Evolutionary conservation across 2,329 filamentous ascomycete genomes (phyloP), one percentile per base, ranked within the genome.

Genomic region (Arthroderma sp.): DNA sequence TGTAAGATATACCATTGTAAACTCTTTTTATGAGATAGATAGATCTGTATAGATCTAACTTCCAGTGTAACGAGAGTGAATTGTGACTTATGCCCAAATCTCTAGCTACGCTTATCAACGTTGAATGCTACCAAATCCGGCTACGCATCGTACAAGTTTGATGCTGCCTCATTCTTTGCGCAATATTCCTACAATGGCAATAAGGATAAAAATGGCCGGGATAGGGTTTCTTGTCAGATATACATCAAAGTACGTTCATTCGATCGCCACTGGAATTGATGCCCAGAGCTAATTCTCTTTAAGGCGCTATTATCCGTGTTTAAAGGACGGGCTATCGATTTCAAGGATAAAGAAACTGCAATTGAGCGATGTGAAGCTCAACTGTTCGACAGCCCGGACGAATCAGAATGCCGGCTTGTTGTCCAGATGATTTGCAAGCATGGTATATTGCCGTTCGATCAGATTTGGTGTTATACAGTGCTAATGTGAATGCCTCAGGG

Each of bases 51-150:
- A 23, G 13, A 53, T 55, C 23, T 43, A 28, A 9, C n/a, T 55
- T 43, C 4, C 11, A 4, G 23, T 55, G 6, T 23, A 15, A 23
- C 21, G 25, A 13, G 13, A 6, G 11, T 25, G 21, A 47, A 23
- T 47, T 15, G 25, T 8, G 6, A 17, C n/a, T 8, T 43, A 47
- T 47, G 23, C 5, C 21, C 9, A 13, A 13, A 35, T 25, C n/a
- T 37, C 33, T 59, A 82, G 82, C 77, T 85, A 60, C 78, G 80
- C 2, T 69, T 85, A 33, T 83, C 80, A 56, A 77, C 80, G 44
- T 71, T 85, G 58, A 85, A 85, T 63, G 76, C 77, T 7, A 82
- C 82, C 5, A 82, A 82, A 62, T 84, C 82, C 6, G 81, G 81
- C 35, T 84, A 84, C 70, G 79, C 80, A 1, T 79, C 81, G 2